phyloP scores from a whole-genome alignment of 345 rosid genomes.

The Melastoma malabathricum region DNA sequence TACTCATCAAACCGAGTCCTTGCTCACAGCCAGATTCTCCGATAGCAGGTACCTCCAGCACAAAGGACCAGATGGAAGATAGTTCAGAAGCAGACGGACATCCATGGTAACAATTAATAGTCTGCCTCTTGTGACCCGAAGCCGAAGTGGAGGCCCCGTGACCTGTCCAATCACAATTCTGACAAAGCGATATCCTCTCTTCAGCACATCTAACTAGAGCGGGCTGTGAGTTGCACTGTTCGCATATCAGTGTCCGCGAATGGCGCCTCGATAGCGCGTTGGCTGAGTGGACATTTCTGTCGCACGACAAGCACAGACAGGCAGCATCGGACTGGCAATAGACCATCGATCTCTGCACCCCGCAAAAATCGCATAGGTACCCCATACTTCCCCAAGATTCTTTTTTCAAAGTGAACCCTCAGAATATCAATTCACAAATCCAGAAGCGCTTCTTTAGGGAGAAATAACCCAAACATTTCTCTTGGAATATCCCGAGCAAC shows the following conservation, averaged over 20 bases:
- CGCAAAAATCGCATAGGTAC: constrained; percentile 80
- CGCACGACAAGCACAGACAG: constrained; percentile 84
- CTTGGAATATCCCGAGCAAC: too few relatives aligned
- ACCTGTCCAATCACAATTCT: constrained; percentile 78
- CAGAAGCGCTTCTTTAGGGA: too few relatives aligned
- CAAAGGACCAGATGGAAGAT: constrained; percentile 81
- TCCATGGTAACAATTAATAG: constrained; percentile 67
- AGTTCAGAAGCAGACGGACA: constrained; percentile 87
- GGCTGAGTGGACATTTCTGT: constrained; percentile 77
- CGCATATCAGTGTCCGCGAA: constrained; percentile 73
- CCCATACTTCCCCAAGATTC: constrained; percentile 36
- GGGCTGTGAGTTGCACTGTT: constrained; percentile 70
- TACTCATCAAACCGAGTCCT: constrained; percentile 77
- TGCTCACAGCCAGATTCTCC: constrained; percentile 60
- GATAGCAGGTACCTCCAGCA: constrained; percentile 29
- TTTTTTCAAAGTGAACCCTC: too few relatives aligned
- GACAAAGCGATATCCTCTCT: constrained; percentile 73
- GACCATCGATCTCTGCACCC: constrained; percentile 72
- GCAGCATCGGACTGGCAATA: constrained; percentile 93
- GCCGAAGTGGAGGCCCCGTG: constrained; percentile 40
- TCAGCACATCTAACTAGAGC: constrained; percentile 62
- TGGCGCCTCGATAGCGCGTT: constrained; percentile 86
- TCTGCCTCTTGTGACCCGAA: constrained; percentile 59
- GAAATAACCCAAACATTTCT: too few relatives aligned
- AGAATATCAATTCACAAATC: too few relatives aligned